These are phyloP conservation scores for Chalciporus sphaerocephalus DNA, from an alignment of 768 basidiomycete genomes.

Conservation along the genomic window DNA sequence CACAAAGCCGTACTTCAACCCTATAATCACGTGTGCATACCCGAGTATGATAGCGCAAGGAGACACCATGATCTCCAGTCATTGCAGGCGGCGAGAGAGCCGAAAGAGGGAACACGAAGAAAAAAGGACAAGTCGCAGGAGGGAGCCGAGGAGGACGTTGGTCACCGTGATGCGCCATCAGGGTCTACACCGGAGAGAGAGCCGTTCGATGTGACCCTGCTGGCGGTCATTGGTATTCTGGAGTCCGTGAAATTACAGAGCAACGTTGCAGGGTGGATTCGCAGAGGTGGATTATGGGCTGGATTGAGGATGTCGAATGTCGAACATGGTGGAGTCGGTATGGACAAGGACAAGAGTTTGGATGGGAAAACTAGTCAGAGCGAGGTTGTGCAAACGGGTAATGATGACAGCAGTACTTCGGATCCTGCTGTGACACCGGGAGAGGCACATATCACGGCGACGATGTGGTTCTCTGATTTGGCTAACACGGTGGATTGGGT, in stretches of 20 bases:
- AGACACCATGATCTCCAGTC: slow-evolving; percentile 38
- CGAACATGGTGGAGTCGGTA: background rate
- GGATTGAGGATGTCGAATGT: slow-evolving; percentile 1
- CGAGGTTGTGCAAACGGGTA: slow-evolving; percentile 6
- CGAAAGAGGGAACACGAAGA: slow-evolving; percentile 7
- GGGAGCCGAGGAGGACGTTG: background rate
- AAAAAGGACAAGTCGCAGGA: slow-evolving; percentile 7
- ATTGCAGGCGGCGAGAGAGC: slow-evolving; percentile 18
- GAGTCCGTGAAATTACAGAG: slow-evolving; percentile 53
- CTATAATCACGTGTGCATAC: slow-evolving; percentile 75
- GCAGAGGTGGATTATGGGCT: slow-evolving; percentile 45
- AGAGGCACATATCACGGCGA: slow-evolving; percentile 6
- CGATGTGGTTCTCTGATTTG: slow-evolving; percentile 53
- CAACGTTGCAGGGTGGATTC: slow-evolving; percentile 68
- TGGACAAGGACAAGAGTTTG: background rate
- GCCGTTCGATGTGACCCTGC: slow-evolving; percentile 46
- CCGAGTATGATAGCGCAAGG: slow-evolving; percentile 53
- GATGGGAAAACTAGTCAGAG: background rate
- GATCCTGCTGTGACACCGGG: slow-evolving; percentile 4
- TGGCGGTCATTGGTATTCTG: slow-evolving; percentile 65
- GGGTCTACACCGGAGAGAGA: slow-evolving; percentile 12
- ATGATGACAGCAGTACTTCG: slow-evolving; percentile 14
- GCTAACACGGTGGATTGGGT: slow-evolving; percentile 48
- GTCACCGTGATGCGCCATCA: background rate
- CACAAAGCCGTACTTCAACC: slow-evolving; percentile 65